Evolutionary conservation across 2,329 filamentous ascomycete genomes (phyloP).

Genomic region (Penicillium sp.): DNA sequence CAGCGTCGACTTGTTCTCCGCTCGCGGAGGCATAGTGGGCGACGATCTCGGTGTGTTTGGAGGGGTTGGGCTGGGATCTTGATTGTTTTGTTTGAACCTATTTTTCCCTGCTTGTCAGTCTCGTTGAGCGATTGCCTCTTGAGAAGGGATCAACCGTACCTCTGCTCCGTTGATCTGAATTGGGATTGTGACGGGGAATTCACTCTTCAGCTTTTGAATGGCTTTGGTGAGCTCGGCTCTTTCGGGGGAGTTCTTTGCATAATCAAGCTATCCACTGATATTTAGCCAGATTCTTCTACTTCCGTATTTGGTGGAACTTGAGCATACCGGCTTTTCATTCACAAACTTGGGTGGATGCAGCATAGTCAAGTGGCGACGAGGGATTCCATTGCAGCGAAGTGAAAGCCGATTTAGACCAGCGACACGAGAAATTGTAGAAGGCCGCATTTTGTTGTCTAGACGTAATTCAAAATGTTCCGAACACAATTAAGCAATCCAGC

Average conservation of each 20-base stretch:
- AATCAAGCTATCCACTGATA: constrained; percentile 10
- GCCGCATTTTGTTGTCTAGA: constrained; percentile 8
- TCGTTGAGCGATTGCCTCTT: background rate
- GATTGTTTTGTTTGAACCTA: constrained; percentile 20
- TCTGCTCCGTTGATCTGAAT: constrained; percentile 18
- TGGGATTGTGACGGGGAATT: constrained; percentile 19
- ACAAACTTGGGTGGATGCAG: constrained; percentile 25
- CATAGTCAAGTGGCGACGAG: constrained; percentile 17
- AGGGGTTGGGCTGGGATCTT: constrained; percentile 20
- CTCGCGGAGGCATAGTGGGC: constrained; percentile 25
- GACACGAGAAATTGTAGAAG: constrained; percentile 6
- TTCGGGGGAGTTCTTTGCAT: constrained; percentile 20
- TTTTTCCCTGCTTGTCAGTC: background rate
- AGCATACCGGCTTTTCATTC: constrained; percentile 26
- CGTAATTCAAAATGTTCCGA: background rate
- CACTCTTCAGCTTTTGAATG: constrained; percentile 16
- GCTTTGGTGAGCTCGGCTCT: constrained; percentile 16
- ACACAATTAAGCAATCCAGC: background rate
- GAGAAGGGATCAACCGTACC: constrained; percentile 3
- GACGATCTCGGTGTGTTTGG: constrained; percentile 22
- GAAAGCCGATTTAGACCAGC: constrained; percentile 4
- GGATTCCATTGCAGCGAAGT: background rate
- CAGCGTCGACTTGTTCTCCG: constrained; percentile 14
- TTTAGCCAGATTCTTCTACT: background rate
- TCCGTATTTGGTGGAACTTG: background rate